Evolutionary conservation across 2,329 filamentous ascomycete species (phyloP), one percentile per base, ranked within the genome.

Genomic region (Exophiala spinifera): DNA sequence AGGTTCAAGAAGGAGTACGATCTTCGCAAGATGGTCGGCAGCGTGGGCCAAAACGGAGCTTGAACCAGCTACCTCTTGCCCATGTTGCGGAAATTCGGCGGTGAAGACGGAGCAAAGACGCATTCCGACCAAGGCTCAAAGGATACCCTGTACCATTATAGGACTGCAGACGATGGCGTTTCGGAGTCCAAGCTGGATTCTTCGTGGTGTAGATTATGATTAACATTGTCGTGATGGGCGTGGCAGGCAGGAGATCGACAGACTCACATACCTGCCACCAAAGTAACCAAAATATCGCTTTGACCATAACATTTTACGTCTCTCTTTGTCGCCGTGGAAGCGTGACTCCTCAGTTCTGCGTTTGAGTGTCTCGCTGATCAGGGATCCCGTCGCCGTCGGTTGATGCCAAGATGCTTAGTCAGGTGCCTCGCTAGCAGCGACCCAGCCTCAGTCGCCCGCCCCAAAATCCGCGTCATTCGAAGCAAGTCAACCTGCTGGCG

Each of bases 1-100:
- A 89, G 95, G 68, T 96, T 97, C 70, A 95, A 89, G 17, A 91
- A 92, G 67, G 92, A 97, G 72, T 94, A 85, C 74, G 89, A 95
- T 72, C 75, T 95, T 64, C 85, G 89, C 66, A 91, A 91, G 74
- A 92, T 95, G 80, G 89, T 86, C 56, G 82, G 82, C 42, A 39
- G 11, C 10, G 83, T 82, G 19, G 81, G 82, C 48, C 82, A 85
- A 63, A 72, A 74, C 28, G 58, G 51, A 23, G 31, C 53, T 42
- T 61, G 51, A 55, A 23, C 14, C 20, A 21, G 10, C 11, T 25
- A 8, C 17, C 8, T 13, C n/a, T 8, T 15, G n/a, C 23, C 3
- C 19, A n/a, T 21, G 42, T 11, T 23, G 21, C 28, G 20, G 8
- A 25, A 44, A 25, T 31, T 2, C 20, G 42, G 14, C 10, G 11